phyloP scores from a whole-genome alignment of 352 stramenopile genomes.

The Phytophthora sansomeana region DNA sequence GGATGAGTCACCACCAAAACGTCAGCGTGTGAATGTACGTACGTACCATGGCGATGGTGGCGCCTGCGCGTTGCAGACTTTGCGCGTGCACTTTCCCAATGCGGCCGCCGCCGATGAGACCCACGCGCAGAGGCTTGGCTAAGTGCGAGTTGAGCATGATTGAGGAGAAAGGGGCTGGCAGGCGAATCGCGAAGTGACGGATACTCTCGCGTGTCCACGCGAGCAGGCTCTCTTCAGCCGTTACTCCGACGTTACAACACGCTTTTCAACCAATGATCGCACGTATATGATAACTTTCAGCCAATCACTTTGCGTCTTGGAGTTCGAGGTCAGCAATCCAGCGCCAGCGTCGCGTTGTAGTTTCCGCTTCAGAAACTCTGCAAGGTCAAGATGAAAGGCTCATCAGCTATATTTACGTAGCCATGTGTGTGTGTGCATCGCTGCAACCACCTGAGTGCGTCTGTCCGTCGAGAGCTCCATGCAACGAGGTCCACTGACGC shows the following conservation, averaged over 20 bases:
- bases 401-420: conserved; percentile 30
- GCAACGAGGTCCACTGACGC: conserved; percentile 9
- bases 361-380: neutral
- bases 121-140: conserved; percentile 54
- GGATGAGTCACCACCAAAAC: conserved; percentile 7
- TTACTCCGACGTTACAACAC: neutral
- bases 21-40: too few species aligned
- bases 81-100: conserved; percentile 75
- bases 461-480: conserved; percentile 1
- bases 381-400: neutral
- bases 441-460: conserved; percentile 2
- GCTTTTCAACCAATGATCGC: conserved; percentile 9
- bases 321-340: neutral
- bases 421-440: neutral
- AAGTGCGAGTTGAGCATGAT: conserved; percentile 43
- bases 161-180: neutral
- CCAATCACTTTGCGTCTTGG: too few species aligned
- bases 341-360: conserved; percentile 5
- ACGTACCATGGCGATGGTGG: conserved; percentile 49
- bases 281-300: too few species aligned
- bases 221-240: conserved; percentile 17
- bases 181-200: conserved; percentile 24
- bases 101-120: conserved; percentile 69
- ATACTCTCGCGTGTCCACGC: conserved; percentile 3
- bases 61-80: conserved; percentile 52